Conservation (phyloP, 2,329 filamentous ascomycete species). For the Cladosporium sp. region DNA sequence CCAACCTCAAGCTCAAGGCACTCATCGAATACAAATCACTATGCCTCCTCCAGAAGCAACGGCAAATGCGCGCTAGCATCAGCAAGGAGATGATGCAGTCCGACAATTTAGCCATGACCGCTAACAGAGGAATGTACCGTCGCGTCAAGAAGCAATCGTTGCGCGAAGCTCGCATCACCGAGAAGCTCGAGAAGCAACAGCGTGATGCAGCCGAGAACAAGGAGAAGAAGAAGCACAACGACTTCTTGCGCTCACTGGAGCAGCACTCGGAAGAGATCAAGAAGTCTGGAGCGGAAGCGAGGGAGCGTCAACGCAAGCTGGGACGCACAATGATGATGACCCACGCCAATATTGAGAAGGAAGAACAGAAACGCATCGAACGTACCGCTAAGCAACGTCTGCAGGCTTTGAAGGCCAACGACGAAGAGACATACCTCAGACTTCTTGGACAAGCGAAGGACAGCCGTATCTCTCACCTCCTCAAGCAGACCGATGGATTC, state of each 20-base stretch:
- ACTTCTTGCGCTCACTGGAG: slow-evolving; percentile 85
- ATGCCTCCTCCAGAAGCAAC: slow-evolving; percentile 83
- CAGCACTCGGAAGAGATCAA: slow-evolving; percentile 78
- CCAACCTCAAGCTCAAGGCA: slow-evolving; percentile 81
- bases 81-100: slow-evolving; percentile 91
- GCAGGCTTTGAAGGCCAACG: slow-evolving; percentile 96
- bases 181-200: slow-evolving; percentile 99
- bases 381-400: slow-evolving; percentile 99
- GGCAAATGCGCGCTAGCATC: slow-evolving; percentile 79
- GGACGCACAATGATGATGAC: slow-evolving; percentile 85
- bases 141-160: slow-evolving; percentile 97
- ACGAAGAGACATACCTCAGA: slow-evolving; percentile 98
- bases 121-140: slow-evolving; percentile 85
- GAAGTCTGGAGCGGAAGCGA: slow-evolving; percentile 65
- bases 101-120: slow-evolving; percentile 95
- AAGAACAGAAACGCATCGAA: slow-evolving; percentile 98
- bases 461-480: slow-evolving; percentile 95
- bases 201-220: slow-evolving; percentile 92
- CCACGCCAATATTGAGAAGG: slow-evolving; percentile 96
- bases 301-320: slow-evolving; percentile 77
- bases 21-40: slow-evolving; percentile 95
- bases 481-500: slow-evolving; percentile 97
- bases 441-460: slow-evolving; percentile 98
- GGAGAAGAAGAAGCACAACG: slow-evolving; percentile 95
- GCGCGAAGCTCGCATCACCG: slow-evolving; percentile 91